Evolutionary conservation across 257 asterid genomes (phyloP).

Genomic region (Perilla frutescens): DNA sequence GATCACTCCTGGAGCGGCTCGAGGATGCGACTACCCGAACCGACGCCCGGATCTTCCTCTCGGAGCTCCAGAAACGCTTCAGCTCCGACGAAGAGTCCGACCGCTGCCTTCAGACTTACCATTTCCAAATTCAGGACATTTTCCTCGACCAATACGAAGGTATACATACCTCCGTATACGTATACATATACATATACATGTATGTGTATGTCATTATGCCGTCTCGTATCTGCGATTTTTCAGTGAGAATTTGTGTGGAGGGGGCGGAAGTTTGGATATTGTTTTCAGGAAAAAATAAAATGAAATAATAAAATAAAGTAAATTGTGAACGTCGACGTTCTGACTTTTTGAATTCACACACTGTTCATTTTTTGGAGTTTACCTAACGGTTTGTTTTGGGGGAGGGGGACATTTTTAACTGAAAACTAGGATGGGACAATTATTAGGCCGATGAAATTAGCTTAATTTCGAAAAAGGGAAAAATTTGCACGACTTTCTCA

Average conservation of each 20-base stretch:
- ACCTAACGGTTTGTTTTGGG: background rate
- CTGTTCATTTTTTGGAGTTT: background rate
- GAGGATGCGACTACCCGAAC: conserved; percentile 82
- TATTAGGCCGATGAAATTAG: background rate
- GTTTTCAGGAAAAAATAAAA: no score
- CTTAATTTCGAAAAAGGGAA: background rate
- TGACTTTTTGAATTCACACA: background rate
- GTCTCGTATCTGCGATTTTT: background rate
- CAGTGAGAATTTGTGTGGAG: background rate
- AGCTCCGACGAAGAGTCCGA: conserved; percentile 59
- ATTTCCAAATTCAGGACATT: conserved; percentile 83
- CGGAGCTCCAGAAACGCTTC: conserved; percentile 79
- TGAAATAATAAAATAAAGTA: background rate
- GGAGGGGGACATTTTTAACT: background rate
- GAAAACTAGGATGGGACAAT: background rate
- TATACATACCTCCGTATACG: background rate
- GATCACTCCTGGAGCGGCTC: conserved; percentile 85
- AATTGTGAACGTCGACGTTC: background rate
- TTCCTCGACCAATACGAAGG: conserved; percentile 86
- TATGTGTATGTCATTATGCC: background rate
- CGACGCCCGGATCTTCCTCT: conserved; percentile 83
- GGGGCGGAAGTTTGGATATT: background rate
- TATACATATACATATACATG: background rate
- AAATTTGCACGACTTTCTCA: background rate
- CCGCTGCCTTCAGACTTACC: conserved; percentile 70